Evolutionary conservation across 1,139 yeast genomes (phyloP), one percentile per base, ranked within the genome.

Genomic region (Diutina neorugosa): DNA sequence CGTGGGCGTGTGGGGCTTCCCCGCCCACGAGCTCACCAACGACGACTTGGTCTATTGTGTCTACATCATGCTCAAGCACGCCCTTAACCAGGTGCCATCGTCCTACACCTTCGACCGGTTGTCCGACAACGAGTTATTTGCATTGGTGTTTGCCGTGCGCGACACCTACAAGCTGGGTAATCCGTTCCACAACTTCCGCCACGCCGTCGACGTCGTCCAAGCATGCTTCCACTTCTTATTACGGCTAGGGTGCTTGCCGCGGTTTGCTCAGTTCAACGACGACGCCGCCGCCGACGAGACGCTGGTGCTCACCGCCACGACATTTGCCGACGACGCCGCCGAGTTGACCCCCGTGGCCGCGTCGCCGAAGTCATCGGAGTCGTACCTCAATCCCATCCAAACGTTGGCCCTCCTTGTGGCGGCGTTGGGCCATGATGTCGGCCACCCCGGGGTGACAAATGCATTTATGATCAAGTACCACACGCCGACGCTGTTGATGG

Each of bases 381-480:
- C 44, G 4, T 40, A 67, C 51, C 62, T 78, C 44, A 69, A 68
- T 52, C 74, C 81, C 0, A 58, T 74, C 23, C 84, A 82, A 61
- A 71, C 79, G 1, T 67, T 83, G 50, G 80, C 83, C 0, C 69
- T 89, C 27, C 73, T 88, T 48, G 74, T 90, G 23, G 88, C 96
- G 1, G 96, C 96, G 1, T 70, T 91, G 52, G 98, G 98, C 51
- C 98, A 93, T 67, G 98, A 93, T 67, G 83, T 88, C 37, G 96
- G 96, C 20, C 98, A 93, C 66, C 98, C 98, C 0, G 98, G 98
- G 1, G 83, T 90, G 19, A 89, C 96, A 12, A 89, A 90, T 66
- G 81, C 82, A 49, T 83, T 89, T 58, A 70, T 91, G 68, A 73
- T 77, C 37, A 72, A 78, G 55, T 67, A 80, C 60, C 67, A 76